phyloP scores from a whole-genome alignment of 2,329 filamentous ascomycete genomes.

The Fusarium subtropicale region DNA sequence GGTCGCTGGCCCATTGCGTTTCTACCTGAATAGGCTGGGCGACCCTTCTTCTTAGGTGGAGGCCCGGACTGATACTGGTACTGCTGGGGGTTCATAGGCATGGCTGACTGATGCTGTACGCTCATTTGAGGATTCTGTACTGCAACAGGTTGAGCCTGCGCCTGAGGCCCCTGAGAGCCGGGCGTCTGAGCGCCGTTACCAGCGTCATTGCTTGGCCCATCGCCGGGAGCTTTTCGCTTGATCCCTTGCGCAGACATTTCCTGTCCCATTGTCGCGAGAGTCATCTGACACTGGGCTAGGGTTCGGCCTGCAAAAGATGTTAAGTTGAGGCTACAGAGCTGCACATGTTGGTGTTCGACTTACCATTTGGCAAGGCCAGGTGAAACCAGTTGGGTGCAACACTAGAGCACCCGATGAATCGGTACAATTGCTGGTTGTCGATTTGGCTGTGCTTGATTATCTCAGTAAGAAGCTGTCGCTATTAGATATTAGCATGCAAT shows the following conservation, averaged over 20 bases:
- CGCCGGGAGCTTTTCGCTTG: conserved; percentile 50
- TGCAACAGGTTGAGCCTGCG: conserved; percentile 5
- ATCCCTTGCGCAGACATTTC: conserved; percentile 47
- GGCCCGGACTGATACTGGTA: conserved; percentile 15
- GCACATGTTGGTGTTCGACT: conserved; percentile 20
- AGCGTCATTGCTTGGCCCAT: conserved; percentile 51
- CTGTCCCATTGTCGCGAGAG: conserved; percentile 51
- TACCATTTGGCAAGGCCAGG: conserved; percentile 63
- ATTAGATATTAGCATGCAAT: conserved; percentile 17
- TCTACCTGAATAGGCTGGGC: conserved; percentile 60
- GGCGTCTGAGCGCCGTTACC: conserved; percentile 13
- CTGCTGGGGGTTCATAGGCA: conserved; percentile 5
- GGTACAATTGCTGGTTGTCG: conserved; percentile 58
- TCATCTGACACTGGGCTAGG: conserved; percentile 59
- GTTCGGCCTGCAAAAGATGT: conserved; percentile 56
- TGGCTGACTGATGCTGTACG: conserved; percentile 43
- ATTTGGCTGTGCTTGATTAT: conserved; percentile 68
- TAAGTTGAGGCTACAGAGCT: not conserved
- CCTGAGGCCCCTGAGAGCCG: conserved; percentile 7
- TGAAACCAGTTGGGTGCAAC: conserved; percentile 60
- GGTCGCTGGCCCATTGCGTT: conserved; percentile 49
- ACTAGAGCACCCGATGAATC: conserved; percentile 59
- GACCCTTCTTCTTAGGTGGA: conserved; percentile 56
- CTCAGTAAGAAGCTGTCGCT: conserved; percentile 69
- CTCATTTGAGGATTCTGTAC: conserved; percentile 25